phyloP scores from a whole-genome alignment of 331 rosid species.

The Stylosanthes scabra region DNA sequence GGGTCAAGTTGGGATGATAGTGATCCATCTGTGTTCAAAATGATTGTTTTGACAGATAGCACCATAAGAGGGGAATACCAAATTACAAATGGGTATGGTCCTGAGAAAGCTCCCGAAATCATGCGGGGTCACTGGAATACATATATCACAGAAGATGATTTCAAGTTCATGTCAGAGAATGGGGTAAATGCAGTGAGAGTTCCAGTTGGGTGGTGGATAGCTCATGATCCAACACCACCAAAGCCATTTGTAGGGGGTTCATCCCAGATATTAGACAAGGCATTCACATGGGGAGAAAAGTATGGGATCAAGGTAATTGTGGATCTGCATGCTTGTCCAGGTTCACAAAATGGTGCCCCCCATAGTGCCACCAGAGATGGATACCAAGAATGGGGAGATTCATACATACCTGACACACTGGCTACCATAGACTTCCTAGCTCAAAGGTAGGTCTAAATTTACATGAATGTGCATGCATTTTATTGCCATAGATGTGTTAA shows the following conservation, averaged over 20 bases:
- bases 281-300: slow-evolving; percentile 72
- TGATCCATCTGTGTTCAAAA: slow-evolving; percentile 63
- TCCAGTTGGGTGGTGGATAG: slow-evolving; percentile 86
- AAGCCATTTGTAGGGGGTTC: slow-evolving; percentile 75
- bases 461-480: background rate
- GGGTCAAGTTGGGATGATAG: slow-evolving; percentile 62
- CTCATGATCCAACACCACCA: slow-evolving; percentile 71
- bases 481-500: background rate
- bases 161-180: slow-evolving; percentile 64
- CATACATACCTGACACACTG: slow-evolving; percentile 54
- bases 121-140: slow-evolving; percentile 65
- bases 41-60: slow-evolving; percentile 45
- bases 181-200: slow-evolving; percentile 69
- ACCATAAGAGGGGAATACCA: slow-evolving; percentile 66
- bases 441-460: slow-evolving; percentile 63
- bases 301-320: slow-evolving; percentile 68
- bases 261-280: slow-evolving; percentile 58
- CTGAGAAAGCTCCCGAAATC: slow-evolving; percentile 59
- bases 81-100: slow-evolving; percentile 75
- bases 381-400: slow-evolving; percentile 64
- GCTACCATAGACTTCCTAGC: slow-evolving; percentile 63
- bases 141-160: slow-evolving; percentile 69
- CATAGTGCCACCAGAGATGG: slow-evolving; percentile 81
- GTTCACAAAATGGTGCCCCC: slow-evolving; percentile 66
- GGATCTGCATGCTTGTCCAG: slow-evolving; percentile 71